Evolutionary conservation across 2,329 filamentous ascomycete species (phyloP), one percentile per base, ranked within the genome.

Genomic region (Penicillium sumatraense): DNA sequence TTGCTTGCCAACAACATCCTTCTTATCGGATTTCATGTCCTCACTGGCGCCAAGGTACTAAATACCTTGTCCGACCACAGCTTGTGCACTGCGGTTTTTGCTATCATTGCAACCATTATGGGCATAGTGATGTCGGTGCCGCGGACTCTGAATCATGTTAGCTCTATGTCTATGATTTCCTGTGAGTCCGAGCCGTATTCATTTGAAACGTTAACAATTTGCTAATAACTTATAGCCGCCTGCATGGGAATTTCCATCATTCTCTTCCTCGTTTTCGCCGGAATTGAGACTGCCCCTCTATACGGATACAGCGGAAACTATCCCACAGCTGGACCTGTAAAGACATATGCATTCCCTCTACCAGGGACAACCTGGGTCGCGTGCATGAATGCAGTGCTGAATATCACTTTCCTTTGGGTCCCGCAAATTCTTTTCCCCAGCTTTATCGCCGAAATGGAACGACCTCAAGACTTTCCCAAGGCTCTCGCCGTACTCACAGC

Each of bases 1-100:
- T 61, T 81, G 51, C 70, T 81, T n/a, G 76, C 77, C 24, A 81
- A 82, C 67, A 82, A 81, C 62, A 81, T 82, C 58, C 60, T 81
- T 10, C 70, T 82, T 4, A 79, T 81, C 53, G 79, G 79, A 8
- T 81, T 82, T 63, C 79, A 81, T 63, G 68, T 81, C 57, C 70
- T 81, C 21, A 81, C 79, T 2, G 79, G 78, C 3, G 79, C 79
- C 8, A 80, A 79, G 60, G 65, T 81, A 33, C 58, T 82, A 36
- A 81, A 82, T 57, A 81, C 78, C 0, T 70, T 81, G 0, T 78
- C 75, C 1, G 77, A 79, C 55, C 80, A 82, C 63, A 76, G 77
- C 3, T 65, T 73, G 33, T 82, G 80, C 64, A 82, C 79, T 1
- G 78, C 81, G 5, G 65, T 80, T 16, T 82, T 81, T 67, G 76